Evolutionary conservation across 805 yeast species (phyloP).

Genomic region (Millerozyma acaciae): DNA sequence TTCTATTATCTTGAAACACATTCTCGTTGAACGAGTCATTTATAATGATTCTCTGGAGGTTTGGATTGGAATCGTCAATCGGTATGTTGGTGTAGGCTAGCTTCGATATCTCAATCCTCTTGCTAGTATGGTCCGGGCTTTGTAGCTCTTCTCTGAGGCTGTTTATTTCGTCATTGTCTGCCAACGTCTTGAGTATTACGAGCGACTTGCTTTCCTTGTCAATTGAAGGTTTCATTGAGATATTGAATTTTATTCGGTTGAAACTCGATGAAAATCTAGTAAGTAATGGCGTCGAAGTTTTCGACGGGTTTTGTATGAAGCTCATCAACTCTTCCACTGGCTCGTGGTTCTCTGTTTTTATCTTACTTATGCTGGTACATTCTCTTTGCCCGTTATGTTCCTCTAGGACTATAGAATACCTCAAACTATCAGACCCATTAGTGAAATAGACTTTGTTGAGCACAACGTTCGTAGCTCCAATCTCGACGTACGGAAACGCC

Average conservation of each 20-base stretch:
- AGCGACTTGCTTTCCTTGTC: conserved; percentile 15
- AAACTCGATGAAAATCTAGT: conserved; percentile 21
- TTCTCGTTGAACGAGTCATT: conserved; percentile 22
- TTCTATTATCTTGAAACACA: conserved; percentile 11
- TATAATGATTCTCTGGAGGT: conserved; percentile 21
- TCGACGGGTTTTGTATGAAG: conserved; percentile 23
- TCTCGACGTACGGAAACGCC: conserved; percentile 26
- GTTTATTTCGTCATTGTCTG: conserved; percentile 10
- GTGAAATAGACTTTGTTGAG: conserved; percentile 24
- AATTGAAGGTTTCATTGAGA: conserved; percentile 17
- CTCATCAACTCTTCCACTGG: conserved; percentile 13
- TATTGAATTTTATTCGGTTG: conserved; percentile 25
- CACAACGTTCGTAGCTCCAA: conserved; percentile 9
- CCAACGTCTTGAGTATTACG: conserved; percentile 29
- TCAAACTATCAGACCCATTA: conserved; percentile 20
- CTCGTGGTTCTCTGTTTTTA: conserved; percentile 13
- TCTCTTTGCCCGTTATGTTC: conserved; percentile 15
- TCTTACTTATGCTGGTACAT: conserved; percentile 18
- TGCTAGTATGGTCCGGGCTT: conserved; percentile 7
- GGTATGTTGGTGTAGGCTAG: conserved; percentile 25
- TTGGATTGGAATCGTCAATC: conserved; percentile 12
- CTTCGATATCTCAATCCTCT: conserved; percentile 24
- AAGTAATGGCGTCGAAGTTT: conserved; percentile 25
- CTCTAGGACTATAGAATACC: conserved; percentile 18
- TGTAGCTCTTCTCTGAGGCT: conserved; percentile 10